A percentile compares a stretch with the other conserved stretches of the same genome.
Conservation (phyloP, 345 rosid genomes). For the Populus davidiana region DNA sequence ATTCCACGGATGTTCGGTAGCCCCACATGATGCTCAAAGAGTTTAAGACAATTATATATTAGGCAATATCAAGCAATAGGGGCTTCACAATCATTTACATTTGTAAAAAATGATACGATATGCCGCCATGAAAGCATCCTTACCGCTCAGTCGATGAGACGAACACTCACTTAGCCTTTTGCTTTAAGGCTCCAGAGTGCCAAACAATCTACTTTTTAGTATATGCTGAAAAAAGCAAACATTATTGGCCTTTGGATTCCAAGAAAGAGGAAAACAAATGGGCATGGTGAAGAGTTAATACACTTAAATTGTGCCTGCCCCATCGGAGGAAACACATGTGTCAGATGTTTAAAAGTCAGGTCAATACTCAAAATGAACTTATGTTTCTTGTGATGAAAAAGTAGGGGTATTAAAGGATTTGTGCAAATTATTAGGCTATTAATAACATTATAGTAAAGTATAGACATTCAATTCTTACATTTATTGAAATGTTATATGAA, state of each 20-base stretch:
- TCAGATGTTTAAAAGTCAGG: not conserved
- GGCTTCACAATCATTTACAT: not conserved
- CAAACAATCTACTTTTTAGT: not conserved
- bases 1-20: constrained; percentile 51
- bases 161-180: not conserved
- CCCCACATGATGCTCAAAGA: constrained; percentile 56
- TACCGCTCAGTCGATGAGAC: not conserved
- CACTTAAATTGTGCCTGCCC: not conserved
- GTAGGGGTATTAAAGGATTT: not conserved
- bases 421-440: not conserved
- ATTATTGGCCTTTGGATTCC: constrained; percentile 6
- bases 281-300: not conserved
- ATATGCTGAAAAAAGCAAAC: not conserved
- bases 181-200: not conserved
- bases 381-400: not conserved
- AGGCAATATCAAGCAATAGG: no score
- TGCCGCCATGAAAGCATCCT: not conserved
- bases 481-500: not conserved
- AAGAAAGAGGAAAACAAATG: not conserved
- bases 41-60: no score
- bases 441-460: not conserved
- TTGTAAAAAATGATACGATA: not conserved
- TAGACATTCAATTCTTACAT: not conserved
- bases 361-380: not conserved
- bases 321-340: not conserved